These are phyloP conservation scores for Casuarina glauca DNA, from an alignment of 306 rosid genomes.

Conservation along the genomic window DNA sequence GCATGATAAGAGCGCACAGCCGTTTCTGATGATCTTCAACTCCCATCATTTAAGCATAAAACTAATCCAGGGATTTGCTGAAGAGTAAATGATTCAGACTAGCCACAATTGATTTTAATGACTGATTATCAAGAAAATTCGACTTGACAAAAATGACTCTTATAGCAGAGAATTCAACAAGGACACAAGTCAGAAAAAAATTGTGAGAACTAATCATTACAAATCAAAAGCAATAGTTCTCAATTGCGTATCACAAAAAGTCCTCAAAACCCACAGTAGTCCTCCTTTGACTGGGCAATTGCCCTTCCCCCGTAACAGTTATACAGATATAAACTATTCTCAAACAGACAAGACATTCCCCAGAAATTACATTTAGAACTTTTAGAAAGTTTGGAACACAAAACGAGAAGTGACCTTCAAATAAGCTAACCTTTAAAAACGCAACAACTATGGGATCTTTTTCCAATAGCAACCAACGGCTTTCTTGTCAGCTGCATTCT, in stretches of 20 bases:
- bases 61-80: background rate
- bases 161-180: background rate
- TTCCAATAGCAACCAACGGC: background rate
- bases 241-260: too few relatives aligned
- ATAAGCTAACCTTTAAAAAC: slow-evolving; percentile 36
- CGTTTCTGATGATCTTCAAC: background rate
- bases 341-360: slow-evolving; percentile 19
- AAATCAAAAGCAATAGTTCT: background rate
- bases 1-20: too few relatives aligned
- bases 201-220: background rate
- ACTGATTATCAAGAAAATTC: background rate
- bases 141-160: background rate
- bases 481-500: slow-evolving; percentile 7
- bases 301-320: slow-evolving; percentile 17
- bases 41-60: background rate
- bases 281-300: slow-evolving; percentile 30
- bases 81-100: background rate
- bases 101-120: background rate
- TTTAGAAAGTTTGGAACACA: slow-evolving; percentile 6
- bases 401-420: background rate
- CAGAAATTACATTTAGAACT: slow-evolving; percentile 18
- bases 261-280: background rate
- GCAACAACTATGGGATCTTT: slow-evolving; percentile 19
- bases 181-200: background rate
- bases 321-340: slow-evolving; percentile 19